Evolutionary conservation across 2,329 filamentous ascomycete genomes (phyloP).

Genomic region (Claviceps sp.): DNA sequence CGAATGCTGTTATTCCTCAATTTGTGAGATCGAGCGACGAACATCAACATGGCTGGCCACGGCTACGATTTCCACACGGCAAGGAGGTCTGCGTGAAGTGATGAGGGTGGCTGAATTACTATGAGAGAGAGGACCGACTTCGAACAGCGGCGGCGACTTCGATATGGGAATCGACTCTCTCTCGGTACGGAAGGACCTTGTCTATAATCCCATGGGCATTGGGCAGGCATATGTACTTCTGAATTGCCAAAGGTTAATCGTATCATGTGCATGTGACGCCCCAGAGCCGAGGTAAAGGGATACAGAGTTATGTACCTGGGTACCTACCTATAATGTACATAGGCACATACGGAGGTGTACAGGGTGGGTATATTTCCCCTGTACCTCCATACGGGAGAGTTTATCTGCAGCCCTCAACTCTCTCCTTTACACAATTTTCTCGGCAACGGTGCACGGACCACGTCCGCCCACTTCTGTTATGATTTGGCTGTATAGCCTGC

Average conservation of each 20-base stretch:
- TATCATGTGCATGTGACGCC: background rate
- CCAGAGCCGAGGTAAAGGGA: conserved; percentile 4
- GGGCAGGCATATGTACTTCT: background rate
- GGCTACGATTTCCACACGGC: background rate
- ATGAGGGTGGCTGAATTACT: background rate
- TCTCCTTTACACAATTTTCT: too few species aligned
- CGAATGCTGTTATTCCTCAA: conserved; percentile 20
- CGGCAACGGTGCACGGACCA: too few species aligned
- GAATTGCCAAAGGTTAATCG: too few species aligned
- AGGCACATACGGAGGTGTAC: too few species aligned
- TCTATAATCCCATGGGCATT: background rate
- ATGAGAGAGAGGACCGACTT: background rate
- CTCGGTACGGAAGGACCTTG: background rate
- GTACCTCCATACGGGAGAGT: too few species aligned
- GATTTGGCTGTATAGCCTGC: too few species aligned
- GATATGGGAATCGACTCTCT: background rate
- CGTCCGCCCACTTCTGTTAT: too few species aligned
- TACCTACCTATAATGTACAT: background rate
- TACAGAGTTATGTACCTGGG: background rate
- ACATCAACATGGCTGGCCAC: conserved; percentile 22
- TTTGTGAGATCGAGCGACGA: conserved; percentile 18
- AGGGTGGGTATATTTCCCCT: too few species aligned
- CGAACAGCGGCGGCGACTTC: conserved; percentile 2
- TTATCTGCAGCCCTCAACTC: too few species aligned
- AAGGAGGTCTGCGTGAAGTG: background rate